A percentile compares a stretch with the other conserved stretches of the same genome.
Conservation (phyloP, 257 asterid genomes). For the Phtheirospermum japonicum region DNA sequence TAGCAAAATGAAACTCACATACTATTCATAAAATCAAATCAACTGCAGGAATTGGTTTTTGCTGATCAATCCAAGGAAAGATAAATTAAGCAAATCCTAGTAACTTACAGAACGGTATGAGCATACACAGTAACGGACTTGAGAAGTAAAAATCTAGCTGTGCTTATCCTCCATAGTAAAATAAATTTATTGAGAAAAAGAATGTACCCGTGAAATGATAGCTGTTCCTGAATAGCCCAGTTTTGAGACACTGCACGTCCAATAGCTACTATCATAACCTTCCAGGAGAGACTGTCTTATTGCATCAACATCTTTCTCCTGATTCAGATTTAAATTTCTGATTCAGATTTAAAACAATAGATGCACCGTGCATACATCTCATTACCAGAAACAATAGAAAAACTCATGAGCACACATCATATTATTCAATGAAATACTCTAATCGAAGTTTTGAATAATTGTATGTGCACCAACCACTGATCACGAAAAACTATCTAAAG, state of each 20-base stretch:
- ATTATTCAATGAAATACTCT: neutral
- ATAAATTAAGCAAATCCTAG: neutral
- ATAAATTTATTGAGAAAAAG: conserved; percentile 12
- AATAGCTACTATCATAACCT: conserved; percentile 77
- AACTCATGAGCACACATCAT: neutral
- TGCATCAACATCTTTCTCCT: conserved; percentile 88
- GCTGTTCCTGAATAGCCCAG: conserved; percentile 97
- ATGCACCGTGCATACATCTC: conserved; percentile 9
- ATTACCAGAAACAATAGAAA: neutral
- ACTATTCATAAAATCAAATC: neutral
- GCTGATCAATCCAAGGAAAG: neutral
- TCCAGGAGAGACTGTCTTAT: conserved; percentile 62
- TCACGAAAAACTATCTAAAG: neutral
- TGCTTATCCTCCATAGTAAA: neutral
- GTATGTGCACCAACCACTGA: neutral
- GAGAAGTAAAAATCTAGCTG: neutral
- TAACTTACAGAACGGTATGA: neutral
- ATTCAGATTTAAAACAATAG: neutral
- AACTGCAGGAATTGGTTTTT: neutral
- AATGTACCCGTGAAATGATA: conserved; percentile 77
- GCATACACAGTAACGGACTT: conserved; percentile 13
- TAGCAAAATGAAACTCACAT: neutral
- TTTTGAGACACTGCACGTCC: conserved; percentile 90
- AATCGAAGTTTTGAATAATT: neutral
- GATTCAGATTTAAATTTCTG: conserved; percentile 26